Evolutionary conservation across 768 basidiomycete genomes (phyloP).

Genomic region (Termitomyces sp.): DNA sequence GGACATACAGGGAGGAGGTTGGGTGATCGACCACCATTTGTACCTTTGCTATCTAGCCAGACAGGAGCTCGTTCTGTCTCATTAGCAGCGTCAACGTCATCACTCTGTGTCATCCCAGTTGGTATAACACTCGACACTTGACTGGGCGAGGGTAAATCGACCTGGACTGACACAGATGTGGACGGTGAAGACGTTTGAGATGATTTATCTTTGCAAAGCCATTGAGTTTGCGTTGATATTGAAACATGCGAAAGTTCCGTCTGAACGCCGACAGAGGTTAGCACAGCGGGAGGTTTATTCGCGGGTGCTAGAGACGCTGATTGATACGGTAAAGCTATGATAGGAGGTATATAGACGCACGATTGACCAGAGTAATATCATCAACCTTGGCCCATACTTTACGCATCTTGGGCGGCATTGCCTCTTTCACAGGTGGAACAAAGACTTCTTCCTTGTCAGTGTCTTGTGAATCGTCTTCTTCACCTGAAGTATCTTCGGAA

Average conservation of each 20-base stretch:
- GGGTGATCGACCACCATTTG: background rate
- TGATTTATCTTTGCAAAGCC: conserved; percentile 10
- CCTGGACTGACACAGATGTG: conserved; percentile 17
- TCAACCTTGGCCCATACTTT: conserved; percentile 51
- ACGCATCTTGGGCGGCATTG: conserved; percentile 60
- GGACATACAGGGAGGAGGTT: conserved; percentile 11
- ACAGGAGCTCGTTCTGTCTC: conserved; percentile 15
- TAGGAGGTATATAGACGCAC: conserved; percentile 25
- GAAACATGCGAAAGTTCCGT: conserved; percentile 23
- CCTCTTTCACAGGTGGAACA: conserved; percentile 22
- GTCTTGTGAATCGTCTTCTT: conserved; percentile 34
- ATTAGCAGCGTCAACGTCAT: conserved; percentile 7
- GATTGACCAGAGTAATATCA: conserved; percentile 29
- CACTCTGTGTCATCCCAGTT: conserved; percentile 11
- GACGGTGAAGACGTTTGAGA: conserved; percentile 16
- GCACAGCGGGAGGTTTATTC: conserved; percentile 12
- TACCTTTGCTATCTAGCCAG: background rate
- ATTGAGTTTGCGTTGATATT: conserved; percentile 30
- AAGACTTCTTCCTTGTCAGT: conserved; percentile 32
- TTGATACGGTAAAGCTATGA: conserved; percentile 1
- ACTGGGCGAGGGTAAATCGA: conserved; percentile 7
- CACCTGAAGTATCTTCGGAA: conserved; percentile 29
- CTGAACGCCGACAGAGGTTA: conserved; percentile 42
- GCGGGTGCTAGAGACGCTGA: background rate
- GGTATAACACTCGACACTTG: conserved; percentile 12